phyloP scores from a whole-genome alignment of 257 asterid species.

The Thymus quinquecostatus region DNA sequence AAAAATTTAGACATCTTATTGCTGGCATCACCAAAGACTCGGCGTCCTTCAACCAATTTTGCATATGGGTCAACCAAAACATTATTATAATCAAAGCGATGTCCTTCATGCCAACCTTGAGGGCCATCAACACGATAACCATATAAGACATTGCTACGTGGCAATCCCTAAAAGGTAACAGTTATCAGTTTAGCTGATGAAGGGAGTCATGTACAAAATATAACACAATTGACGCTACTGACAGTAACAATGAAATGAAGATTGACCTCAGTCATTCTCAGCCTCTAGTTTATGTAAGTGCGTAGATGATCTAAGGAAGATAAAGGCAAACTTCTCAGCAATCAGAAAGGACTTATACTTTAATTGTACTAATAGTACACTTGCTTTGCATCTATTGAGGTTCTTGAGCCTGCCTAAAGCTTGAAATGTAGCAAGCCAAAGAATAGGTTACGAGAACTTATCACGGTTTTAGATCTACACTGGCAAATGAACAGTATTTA shows the following conservation, averaged over 20 bases:
- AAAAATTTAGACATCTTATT: conserved; percentile 61
- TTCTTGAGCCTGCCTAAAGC: too few species aligned
- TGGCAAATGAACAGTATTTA: too few species aligned
- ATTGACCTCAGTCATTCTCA: not conserved
- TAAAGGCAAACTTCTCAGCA: too few species aligned
- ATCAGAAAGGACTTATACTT: too few species aligned
- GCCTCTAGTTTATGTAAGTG: too few species aligned
- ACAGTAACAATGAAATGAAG: not conserved
- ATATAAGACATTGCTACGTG: conserved; percentile 68
- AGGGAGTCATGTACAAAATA: conserved; percentile 22
- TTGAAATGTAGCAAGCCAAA: too few species aligned
- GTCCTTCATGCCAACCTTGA: conserved; percentile 83
- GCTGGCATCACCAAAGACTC: conserved; percentile 78
- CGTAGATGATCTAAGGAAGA: too few species aligned
- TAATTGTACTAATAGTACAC: too few species aligned
- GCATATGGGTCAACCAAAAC: conserved; percentile 90
- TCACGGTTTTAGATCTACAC: too few species aligned
- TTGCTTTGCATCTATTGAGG: too few species aligned
- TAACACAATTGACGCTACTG: conserved; percentile 10
- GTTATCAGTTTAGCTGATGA: conserved; percentile 28
- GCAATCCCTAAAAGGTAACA: conserved; percentile 61
- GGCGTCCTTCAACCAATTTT: conserved; percentile 88
- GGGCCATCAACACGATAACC: conserved; percentile 90
- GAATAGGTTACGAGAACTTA: too few species aligned
- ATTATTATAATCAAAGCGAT: conserved; percentile 71